Percentiles rank a stretch among this genome's conserved stretches.
phyloP scores from a whole-genome alignment of 2,329 filamentous ascomycete species.

The Pseudopyricularia javanii region DNA sequence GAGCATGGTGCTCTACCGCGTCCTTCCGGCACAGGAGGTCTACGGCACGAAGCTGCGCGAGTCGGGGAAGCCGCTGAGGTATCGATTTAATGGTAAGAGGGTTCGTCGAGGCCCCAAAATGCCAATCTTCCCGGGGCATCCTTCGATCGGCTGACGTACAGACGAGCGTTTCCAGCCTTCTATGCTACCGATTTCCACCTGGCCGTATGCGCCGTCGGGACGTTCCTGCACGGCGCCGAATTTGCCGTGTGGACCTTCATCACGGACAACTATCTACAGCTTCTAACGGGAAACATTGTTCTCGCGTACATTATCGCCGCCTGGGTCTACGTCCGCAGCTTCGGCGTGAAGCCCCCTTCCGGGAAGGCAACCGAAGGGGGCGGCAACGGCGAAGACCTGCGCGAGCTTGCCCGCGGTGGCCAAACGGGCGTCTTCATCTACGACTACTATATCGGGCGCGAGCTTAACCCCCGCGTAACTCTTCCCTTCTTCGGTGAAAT shows the following conservation, averaged over 20 bases:
- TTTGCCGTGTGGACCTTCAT: slow-evolving; percentile 83
- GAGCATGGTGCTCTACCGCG: slow-evolving; percentile 58
- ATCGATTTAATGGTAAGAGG: slow-evolving; percentile 61
- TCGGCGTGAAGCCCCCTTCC: slow-evolving; percentile 61
- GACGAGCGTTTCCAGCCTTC: slow-evolving; percentile 42
- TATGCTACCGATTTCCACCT: slow-evolving; percentile 58
- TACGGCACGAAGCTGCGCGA: slow-evolving; percentile 56
- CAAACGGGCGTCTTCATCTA: slow-evolving; percentile 72
- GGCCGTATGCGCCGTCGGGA: slow-evolving; percentile 55
- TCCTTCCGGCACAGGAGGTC: slow-evolving; percentile 59
- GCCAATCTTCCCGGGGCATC: too few species aligned
- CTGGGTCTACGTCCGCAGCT: slow-evolving; percentile 68
- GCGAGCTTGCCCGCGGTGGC: slow-evolving; percentile 68
- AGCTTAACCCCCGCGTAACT: slow-evolving; percentile 70
- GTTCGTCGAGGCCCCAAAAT: neutral
- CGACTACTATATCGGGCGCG: slow-evolving; percentile 86
- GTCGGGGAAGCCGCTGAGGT: slow-evolving; percentile 56
- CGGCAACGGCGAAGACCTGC: slow-evolving; percentile 54
- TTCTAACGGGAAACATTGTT: slow-evolving; percentile 68
- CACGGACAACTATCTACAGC: slow-evolving; percentile 71
- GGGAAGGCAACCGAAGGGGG: too few species aligned
- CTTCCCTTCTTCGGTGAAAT: slow-evolving; percentile 67
- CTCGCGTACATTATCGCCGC: slow-evolving; percentile 57
- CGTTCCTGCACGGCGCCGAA: slow-evolving; percentile 58
- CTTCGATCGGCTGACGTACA: neutral